Percentiles rank a stretch among this genome's conserved stretches.
phyloP scores from a whole-genome alignment of 1,284 basidiomycete species.

The Rhodotorula sp. region DNA sequence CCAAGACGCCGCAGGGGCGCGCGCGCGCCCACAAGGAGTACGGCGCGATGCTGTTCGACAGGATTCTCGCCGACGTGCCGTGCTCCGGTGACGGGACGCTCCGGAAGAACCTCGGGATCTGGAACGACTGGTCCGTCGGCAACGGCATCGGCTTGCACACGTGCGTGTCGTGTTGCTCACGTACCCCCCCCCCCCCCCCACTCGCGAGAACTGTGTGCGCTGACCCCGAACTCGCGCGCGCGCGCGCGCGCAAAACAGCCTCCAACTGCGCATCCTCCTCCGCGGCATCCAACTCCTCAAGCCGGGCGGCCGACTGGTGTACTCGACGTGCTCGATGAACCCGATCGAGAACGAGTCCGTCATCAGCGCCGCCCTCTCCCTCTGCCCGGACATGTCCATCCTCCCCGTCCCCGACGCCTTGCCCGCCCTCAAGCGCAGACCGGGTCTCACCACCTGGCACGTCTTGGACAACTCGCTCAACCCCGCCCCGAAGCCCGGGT shows the following conservation, averaged over 20 bases:
- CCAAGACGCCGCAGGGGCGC: slow-evolving; percentile 33
- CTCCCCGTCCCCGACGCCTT: slow-evolving; percentile 72
- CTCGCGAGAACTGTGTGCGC: no score
- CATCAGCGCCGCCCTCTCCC: slow-evolving; percentile 74
- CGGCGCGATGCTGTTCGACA: slow-evolving; percentile 73
- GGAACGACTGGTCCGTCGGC: slow-evolving; percentile 85
- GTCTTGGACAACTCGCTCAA: slow-evolving; percentile 52
- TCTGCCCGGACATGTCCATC: slow-evolving; percentile 71
- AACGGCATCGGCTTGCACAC: slow-evolving; percentile 88
- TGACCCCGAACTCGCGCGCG: not conserved
- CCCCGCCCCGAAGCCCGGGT: slow-evolving; percentile 31
- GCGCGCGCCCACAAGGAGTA: slow-evolving; percentile 32
- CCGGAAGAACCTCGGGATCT: slow-evolving; percentile 91
- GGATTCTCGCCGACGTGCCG: slow-evolving; percentile 95
- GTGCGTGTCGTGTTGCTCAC: slow-evolving; percentile 61
- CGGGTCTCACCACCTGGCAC: slow-evolving; percentile 73
- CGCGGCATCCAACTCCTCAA: slow-evolving; percentile 89
- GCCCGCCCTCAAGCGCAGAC: slow-evolving; percentile 69
- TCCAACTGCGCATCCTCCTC: slow-evolving; percentile 88
- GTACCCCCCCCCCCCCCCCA: no score
- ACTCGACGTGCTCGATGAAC: slow-evolving; percentile 97
- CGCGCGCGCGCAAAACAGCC: no score
- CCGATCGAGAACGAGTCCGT: slow-evolving; percentile 98
- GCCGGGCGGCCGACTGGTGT: slow-evolving; percentile 84
- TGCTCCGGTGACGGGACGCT: slow-evolving; percentile 97